phyloP scores from a whole-genome alignment of 2,329 filamentous ascomycete species.

The Arthrobotrys megalospora region DNA sequence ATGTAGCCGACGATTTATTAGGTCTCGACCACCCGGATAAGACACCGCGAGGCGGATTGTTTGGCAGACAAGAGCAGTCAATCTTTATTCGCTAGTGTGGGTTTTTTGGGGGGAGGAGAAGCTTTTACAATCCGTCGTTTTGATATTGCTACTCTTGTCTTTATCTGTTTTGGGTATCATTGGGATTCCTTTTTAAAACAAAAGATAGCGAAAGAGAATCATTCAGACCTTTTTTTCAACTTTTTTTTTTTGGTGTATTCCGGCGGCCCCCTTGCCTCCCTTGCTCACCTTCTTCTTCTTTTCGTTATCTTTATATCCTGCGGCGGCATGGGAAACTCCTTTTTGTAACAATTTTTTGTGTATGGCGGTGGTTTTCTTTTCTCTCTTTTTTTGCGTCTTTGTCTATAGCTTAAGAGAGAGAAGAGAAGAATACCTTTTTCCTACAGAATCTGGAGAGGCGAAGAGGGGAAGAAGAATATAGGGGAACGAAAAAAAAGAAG shows the following conservation, averaged over 20 bases:
- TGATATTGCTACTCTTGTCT: constrained; percentile 29
- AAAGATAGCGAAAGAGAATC: constrained; percentile 34
- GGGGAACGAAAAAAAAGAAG: not conserved
- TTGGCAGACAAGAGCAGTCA: constrained; percentile 63
- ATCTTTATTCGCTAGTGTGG: constrained; percentile 64
- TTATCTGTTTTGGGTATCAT: constrained; percentile 43
- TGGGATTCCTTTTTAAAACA: constrained; percentile 32
- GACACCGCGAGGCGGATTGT: constrained; percentile 66
- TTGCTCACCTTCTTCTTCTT: constrained; percentile 1
- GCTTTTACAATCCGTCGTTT: constrained; percentile 13
- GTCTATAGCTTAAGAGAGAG: constrained; percentile 19
- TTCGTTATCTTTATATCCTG: constrained; percentile 16
- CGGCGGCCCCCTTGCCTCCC: not conserved
- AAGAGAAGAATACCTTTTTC: not conserved
- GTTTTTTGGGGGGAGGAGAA: not conserved
- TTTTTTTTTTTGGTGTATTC: not conserved
- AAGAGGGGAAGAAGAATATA: not conserved
- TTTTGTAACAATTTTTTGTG: constrained; percentile 11
- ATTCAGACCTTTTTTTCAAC: constrained; percentile 10
- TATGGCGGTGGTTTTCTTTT: constrained; percentile 10
- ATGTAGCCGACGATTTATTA: constrained; percentile 74
- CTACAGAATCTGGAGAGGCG: not conserved
- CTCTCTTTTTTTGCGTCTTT: constrained; percentile 1
- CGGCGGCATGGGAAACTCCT: constrained; percentile 2
- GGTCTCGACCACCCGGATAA: constrained; percentile 78